A percentile compares a stretch with the other conserved stretches of the same genome.
phyloP scores from a whole-genome alignment of 1,139 yeast species.

The Lodderomyces beijingensis region DNA sequence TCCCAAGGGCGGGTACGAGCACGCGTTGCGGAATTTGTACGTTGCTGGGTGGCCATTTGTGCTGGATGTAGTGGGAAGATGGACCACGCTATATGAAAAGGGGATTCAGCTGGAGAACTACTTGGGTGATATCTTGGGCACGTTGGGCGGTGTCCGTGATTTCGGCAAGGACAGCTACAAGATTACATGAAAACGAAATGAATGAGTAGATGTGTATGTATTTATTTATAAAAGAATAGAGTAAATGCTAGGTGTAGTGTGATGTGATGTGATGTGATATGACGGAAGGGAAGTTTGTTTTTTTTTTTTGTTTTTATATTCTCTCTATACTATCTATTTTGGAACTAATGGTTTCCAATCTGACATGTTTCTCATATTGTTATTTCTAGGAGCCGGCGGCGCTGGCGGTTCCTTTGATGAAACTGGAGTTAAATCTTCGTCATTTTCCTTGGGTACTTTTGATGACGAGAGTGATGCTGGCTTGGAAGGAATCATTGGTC shows the following conservation, averaged over 20 bases:
- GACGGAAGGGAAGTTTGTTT: too few species aligned
- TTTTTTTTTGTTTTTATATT: not conserved
- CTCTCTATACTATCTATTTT: constrained; percentile 25
- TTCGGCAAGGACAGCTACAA: constrained; percentile 26
- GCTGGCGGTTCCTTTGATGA: constrained; percentile 29
- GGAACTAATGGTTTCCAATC: constrained; percentile 60
- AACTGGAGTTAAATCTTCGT: too few species aligned
- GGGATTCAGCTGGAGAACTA: constrained; percentile 48
- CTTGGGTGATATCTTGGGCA: constrained; percentile 56
- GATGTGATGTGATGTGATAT: too few species aligned
- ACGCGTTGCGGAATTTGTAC: constrained; percentile 50
- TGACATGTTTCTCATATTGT: constrained; percentile 29
- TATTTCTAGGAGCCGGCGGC: constrained; percentile 17
- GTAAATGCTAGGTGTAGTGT: too few species aligned
- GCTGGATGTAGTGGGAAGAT: constrained; percentile 48
- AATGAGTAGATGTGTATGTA: too few species aligned
- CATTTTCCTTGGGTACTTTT: too few species aligned
- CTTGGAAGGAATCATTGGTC: constrained; percentile 37
- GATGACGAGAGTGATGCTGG: constrained; percentile 25
- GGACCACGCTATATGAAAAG: constrained; percentile 42
- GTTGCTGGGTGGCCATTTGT: constrained; percentile 55
- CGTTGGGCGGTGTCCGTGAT: constrained; percentile 40
- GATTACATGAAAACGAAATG: too few species aligned
- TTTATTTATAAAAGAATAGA: too few species aligned
- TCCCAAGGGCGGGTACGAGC: constrained; percentile 49